These are phyloP conservation scores for Globisporangium spiculum DNA, from an alignment of 352 stramenopile species.

Conservation along the genomic window DNA sequence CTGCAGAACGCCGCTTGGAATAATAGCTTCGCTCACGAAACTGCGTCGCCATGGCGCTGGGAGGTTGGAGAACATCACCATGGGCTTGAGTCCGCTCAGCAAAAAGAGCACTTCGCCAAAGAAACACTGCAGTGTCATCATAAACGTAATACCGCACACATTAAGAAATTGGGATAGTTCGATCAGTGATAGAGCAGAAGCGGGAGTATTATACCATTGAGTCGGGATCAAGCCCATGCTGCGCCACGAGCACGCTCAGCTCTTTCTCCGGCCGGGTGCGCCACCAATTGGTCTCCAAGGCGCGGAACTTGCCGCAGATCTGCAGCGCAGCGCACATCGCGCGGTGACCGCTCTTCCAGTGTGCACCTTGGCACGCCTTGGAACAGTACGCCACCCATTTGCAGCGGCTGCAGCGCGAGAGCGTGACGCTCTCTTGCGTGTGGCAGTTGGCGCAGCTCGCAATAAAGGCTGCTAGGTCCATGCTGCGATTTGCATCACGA, in stretches of 20 bases:
- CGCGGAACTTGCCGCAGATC: slow-evolving; percentile 23
- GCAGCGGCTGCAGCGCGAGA: slow-evolving; percentile 51
- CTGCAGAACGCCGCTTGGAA: slow-evolving; percentile 32
- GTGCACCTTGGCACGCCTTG: slow-evolving; percentile 43
- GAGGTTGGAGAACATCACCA: slow-evolving; percentile 68
- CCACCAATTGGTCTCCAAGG: slow-evolving; percentile 39
- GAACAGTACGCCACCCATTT: slow-evolving; percentile 62
- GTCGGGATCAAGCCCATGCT: slow-evolving; percentile 34
- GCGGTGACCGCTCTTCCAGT: slow-evolving; percentile 49
- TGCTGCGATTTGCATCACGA: background rate
- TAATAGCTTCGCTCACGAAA: slow-evolving; percentile 44
- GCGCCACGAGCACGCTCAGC: slow-evolving; percentile 21
- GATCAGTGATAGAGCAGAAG: too few relatives aligned
- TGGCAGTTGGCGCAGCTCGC: slow-evolving; percentile 22
- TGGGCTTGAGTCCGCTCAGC: slow-evolving; percentile 53
- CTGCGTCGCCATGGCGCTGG: slow-evolving; percentile 36
- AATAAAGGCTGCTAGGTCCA: background rate
- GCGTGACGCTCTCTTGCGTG: background rate
- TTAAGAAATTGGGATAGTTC: background rate
- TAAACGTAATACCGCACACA: background rate
- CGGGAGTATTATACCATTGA: slow-evolving; percentile 34
- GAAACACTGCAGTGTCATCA: slow-evolving; percentile 33
- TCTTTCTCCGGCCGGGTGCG: slow-evolving; percentile 20
- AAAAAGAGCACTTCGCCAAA: slow-evolving; percentile 77
- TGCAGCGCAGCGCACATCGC: slow-evolving; percentile 28